These are phyloP conservation scores for Penicillium sp. DNA, from an alignment of 2,329 filamentous ascomycete genomes.

Conservation along the genomic window DNA sequence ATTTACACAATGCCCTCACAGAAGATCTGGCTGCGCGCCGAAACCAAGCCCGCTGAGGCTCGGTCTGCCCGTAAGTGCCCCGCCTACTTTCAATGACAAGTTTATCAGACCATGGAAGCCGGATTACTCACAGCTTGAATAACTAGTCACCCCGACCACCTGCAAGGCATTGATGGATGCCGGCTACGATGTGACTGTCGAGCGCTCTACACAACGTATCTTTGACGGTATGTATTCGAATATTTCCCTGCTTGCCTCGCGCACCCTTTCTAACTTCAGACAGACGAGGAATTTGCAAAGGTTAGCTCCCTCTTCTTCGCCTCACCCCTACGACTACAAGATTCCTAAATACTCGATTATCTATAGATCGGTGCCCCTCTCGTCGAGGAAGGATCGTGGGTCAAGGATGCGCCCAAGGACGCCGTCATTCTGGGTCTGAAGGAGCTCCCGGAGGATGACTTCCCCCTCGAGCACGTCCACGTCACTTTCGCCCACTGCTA, in stretches of 20 bases:
- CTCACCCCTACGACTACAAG: background rate
- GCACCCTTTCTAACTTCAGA: background rate
- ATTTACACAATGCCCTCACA: constrained; percentile 32
- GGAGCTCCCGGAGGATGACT: constrained; percentile 69
- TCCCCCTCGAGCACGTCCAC: constrained; percentile 70
- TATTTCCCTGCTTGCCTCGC: background rate
- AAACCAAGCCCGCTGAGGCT: constrained; percentile 60
- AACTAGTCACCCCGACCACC: constrained; percentile 49
- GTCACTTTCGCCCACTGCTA: constrained; percentile 73
- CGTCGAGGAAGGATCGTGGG: constrained; percentile 66
- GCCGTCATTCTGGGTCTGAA: constrained; percentile 74
- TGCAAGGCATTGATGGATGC: constrained; percentile 64
- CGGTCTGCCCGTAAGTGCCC: constrained; percentile 47
- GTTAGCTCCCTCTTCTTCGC: constrained; percentile 17
- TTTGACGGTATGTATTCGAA: constrained; percentile 40
- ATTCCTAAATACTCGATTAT: constrained; percentile 49
- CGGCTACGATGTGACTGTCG: constrained; percentile 67
- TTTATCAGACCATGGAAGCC: constrained; percentile 3
- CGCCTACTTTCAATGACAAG: constrained; percentile 5
- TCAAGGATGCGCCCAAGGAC: constrained; percentile 61
- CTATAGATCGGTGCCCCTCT: constrained; percentile 60
- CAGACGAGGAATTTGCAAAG: constrained; percentile 38
- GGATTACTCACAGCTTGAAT: constrained; percentile 13
- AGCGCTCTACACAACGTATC: constrained; percentile 66
- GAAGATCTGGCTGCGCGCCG: constrained; percentile 57